Evolutionary conservation across 306 rosid genomes (phyloP), one percentile per base, ranked within the genome.

Genomic region (Medicago truncatula): DNA sequence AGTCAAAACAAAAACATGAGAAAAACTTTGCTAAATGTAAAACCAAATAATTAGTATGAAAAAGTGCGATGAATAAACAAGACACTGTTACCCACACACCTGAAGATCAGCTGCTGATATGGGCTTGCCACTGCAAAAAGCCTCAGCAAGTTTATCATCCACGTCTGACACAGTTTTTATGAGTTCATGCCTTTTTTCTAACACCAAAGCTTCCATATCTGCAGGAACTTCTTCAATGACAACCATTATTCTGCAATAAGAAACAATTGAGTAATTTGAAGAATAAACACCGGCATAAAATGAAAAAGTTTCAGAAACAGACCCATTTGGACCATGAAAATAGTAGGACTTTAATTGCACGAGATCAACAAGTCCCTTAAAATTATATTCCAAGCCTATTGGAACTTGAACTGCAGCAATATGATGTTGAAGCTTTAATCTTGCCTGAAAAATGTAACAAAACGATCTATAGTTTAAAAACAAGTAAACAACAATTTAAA

Each of bases 351-450:
- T 93, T 52, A 82, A 83, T 66, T 88, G 88, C 77, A 93, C 96
- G 73, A 93, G 98, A 83, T 93, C 98, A 76, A 93, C 16, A 23
- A 93, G 94, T 78, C 98, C 97, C 83, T 86, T 87, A 67, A 93
- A 91, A 79, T 93, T 87, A 14, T 89, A 96, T 87, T 93, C 98
- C 83, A 93, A 87, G 47, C 98, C 98, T 49, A 93, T 89, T 11
- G 98, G 98, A 71, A 93, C 94, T 88, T 93, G 98, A 53, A 93
- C 20, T 40, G 96, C 98, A 75, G 97, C 98, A 86, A 89, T 88
- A 70, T 91, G 89, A 88, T 91, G 98, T 56, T 93, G 91, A 60
- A 91, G 97, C 83, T 87, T 93, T 43, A 92, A 78, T 87, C 98
- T 84, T 74, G 93, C 92, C 97, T 93, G 79, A 71, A 82, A 70